Base-by-base conservation (phyloP, 2,329 filamentous ascomycete genomes). In the Aspergillus vadensis region DNA sequence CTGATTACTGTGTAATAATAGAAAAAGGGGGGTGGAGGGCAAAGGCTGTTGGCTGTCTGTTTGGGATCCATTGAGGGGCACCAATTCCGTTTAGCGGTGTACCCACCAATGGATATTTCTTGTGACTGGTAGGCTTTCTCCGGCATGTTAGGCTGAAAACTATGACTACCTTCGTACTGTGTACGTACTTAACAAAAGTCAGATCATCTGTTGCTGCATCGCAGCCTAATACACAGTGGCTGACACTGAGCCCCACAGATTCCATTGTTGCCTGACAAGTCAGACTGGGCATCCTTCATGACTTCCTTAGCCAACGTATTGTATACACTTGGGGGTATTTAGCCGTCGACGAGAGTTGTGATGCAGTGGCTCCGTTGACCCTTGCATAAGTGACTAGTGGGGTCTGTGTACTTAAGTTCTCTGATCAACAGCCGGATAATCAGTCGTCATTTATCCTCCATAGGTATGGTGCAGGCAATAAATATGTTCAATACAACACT, bases 91-190 rank as follows among this genome's bases (percentile, higher is more conserved):
- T 55, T 56, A 47, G 43, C 55, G 55, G 23, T 23, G 15, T 49
- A 50, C 43, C 63, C 61, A 59, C 63, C 63, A 65, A 65, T 65
- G 38, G 52, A n/a, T 49, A 19, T n/a, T 19, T 23, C 53, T 41
- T 38, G 27, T 41, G 36, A 30, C 41, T 64, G 58, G 36, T 43
- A 27, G 39, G 30, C 38, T 55, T 27, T 51, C 54, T 51, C 47
- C 41, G 41, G 41, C 41, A 44, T 44, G 15, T 65, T 63, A 60
- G 63, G 63, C 59, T 62, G 61, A 59, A 57, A 63, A 39, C 38
- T 36, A 44, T 55, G 52, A 51, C 58, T 58, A 36, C 8, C 32
- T 36, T 36, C 32, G 32, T 36, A 36, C 32, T 14, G 32, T 14
- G 32, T 14, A 36, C 12, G 25, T 6, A 27, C 25, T 27, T 15